Percentiles rank a stretch among this genome's conserved stretches.
phyloP scores from a whole-genome alignment of 306 rosid species.

The Aeschynomene evenia region DNA sequence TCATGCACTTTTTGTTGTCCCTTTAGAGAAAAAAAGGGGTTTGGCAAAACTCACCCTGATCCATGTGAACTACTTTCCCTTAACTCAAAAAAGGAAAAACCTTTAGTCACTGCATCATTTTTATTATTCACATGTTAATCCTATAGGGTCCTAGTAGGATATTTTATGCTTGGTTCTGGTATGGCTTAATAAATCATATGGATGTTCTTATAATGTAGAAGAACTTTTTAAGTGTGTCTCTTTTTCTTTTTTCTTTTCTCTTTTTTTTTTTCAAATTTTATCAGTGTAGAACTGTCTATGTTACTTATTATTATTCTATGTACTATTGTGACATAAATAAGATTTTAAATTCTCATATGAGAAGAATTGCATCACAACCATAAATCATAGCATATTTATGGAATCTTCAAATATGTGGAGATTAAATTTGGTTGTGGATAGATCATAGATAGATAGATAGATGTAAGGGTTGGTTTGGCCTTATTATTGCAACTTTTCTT shows the following conservation, averaged over 20 bases:
- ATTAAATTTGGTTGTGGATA: not conserved
- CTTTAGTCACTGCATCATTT: conserved; percentile 32
- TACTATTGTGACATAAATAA: conserved; percentile 52
- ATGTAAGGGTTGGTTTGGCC: conserved; percentile 17
- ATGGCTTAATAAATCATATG: conserved; percentile 40
- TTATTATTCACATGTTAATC: conserved; percentile 34
- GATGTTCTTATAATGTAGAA: conserved; percentile 32
- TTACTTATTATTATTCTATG: not conserved
- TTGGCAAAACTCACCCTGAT: not conserved
- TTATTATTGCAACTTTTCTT: not conserved
- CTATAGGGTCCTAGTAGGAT: conserved; percentile 41
- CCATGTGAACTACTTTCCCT: conserved; percentile 42
- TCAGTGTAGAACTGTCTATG: conserved; percentile 12
- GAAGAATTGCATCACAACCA: not conserved
- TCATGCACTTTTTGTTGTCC: conserved; percentile 16
- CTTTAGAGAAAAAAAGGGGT: not conserved
- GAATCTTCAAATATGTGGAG: conserved; percentile 7
- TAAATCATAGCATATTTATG: not conserved
- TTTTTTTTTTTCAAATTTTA: not conserved
- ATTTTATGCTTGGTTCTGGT: conserved; percentile 34
- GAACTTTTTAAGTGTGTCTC: conserved; percentile 18
- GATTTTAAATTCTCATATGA: not conserved
- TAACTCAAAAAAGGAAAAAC: conserved; percentile 11
- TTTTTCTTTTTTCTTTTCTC: not conserved
- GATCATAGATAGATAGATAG: no score